Percentiles rank a stretch among this genome's conserved stretches.
These are phyloP conservation scores for Ceratocystis alfenasii DNA, from an alignment of 2,329 filamentous ascomycete genomes.

Conservation along the genomic window DNA sequence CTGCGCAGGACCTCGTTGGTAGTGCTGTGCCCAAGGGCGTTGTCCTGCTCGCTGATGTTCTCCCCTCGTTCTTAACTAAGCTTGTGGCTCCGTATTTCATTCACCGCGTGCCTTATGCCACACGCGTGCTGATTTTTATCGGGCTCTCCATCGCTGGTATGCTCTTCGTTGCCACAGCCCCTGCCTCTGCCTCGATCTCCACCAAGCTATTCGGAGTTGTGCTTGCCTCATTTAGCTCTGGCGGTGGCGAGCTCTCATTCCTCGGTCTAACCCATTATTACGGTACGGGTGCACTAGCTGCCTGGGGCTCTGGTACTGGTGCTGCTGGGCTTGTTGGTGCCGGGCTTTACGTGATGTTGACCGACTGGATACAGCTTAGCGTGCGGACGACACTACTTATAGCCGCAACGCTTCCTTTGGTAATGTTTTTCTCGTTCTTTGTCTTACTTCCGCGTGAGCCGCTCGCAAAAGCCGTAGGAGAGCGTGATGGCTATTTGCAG, in stretches of 20 bases:
- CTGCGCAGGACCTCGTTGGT: slow-evolving; percentile 89
- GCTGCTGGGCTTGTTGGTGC: slow-evolving; percentile 79
- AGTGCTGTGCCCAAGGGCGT: slow-evolving; percentile 73
- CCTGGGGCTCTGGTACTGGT: slow-evolving; percentile 87
- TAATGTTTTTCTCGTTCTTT: slow-evolving; percentile 86
- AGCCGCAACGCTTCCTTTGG: slow-evolving; percentile 63
- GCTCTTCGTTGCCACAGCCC: slow-evolving; percentile 75
- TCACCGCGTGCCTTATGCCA: slow-evolving; percentile 66
- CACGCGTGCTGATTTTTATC: slow-evolving; percentile 64
- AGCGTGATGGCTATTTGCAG: slow-evolving; percentile 37
- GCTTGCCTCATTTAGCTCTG: slow-evolving; percentile 72
- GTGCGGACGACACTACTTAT: slow-evolving; percentile 63
- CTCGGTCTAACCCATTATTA: slow-evolving; percentile 88
- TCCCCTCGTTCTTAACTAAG: slow-evolving; percentile 81
- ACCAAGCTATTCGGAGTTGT: slow-evolving; percentile 73
- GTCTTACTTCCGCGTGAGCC: slow-evolving; percentile 58
- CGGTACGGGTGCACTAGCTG: slow-evolving; percentile 70
- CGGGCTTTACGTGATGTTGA: slow-evolving; percentile 75
- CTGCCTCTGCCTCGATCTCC: slow-evolving; percentile 40
- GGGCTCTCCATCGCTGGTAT: slow-evolving; percentile 70
- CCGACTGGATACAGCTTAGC: slow-evolving; percentile 63
- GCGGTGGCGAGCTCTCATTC: slow-evolving; percentile 82
- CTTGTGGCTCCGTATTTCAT: slow-evolving; percentile 89
- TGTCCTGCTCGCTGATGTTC: slow-evolving; percentile 83
- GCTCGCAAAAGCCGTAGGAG: slow-evolving; percentile 38